Evolutionary conservation across 495 filamentous ascomycete genomes (phyloP).

Genomic region (Talaromyces adpressus): DNA sequence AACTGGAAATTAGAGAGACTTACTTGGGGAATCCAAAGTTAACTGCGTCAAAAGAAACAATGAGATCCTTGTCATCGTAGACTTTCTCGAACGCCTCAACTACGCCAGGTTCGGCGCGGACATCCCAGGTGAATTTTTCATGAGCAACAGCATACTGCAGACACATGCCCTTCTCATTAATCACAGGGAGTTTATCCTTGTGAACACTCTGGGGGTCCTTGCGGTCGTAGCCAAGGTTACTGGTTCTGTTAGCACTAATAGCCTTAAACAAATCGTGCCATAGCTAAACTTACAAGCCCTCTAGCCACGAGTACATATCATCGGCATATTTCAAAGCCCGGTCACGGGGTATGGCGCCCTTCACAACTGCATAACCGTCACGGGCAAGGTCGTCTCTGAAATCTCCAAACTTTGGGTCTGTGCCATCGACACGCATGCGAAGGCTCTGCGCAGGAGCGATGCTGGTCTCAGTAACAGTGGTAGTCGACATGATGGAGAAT

Average conservation of each 20-base stretch:
- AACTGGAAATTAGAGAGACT: neutral
- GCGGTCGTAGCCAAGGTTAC: slow-evolving; percentile 26
- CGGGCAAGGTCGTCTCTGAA: slow-evolving; percentile 28
- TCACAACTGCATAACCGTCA: slow-evolving; percentile 38
- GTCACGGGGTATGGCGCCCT: slow-evolving; percentile 34
- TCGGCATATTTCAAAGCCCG: slow-evolving; percentile 28
- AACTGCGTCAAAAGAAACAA: slow-evolving; percentile 39
- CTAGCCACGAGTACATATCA: slow-evolving; percentile 28
- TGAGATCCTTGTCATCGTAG: slow-evolving; percentile 31
- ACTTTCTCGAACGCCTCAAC: slow-evolving; percentile 33
- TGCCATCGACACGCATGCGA: no score
- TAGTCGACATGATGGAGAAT: no score
- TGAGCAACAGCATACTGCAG: slow-evolving; percentile 33
- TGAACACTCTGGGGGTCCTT: slow-evolving; percentile 29
- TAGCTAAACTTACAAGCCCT: slow-evolving; percentile 10
- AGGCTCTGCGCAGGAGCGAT: no score
- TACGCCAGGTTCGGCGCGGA: slow-evolving; percentile 35
- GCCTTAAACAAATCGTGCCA: no score
- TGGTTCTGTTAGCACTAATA: no score
- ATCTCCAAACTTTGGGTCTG: slow-evolving; percentile 12
- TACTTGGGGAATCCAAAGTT: slow-evolving; percentile 35
- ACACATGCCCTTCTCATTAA: slow-evolving; percentile 37
- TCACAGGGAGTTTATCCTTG: slow-evolving; percentile 27
- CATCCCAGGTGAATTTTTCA: slow-evolving; percentile 36
- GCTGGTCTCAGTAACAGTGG: no score